Evolutionary conservation across 306 rosid genomes (phyloP), one percentile per base, ranked within the genome.

Genomic region (Vicia sativa): DNA sequence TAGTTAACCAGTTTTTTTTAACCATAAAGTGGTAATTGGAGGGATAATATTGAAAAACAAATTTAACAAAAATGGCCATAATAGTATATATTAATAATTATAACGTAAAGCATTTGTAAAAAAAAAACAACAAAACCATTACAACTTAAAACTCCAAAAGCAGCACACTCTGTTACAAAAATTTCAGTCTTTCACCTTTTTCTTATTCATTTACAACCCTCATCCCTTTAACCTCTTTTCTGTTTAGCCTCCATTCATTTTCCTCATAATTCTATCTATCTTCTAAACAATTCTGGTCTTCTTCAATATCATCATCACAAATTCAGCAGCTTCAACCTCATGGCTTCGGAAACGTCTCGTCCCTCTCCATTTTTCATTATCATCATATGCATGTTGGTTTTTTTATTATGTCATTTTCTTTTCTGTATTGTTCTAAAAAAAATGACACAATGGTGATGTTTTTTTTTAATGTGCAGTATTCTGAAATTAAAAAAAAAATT

Each of bases 401-500:
- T 70, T 16, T 31, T 31, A 5, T 1, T 5, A 41, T 21, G 10
- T 5, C 34, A 31, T 41, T 48, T 25, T 25, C 28, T 25, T 25
- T 25, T 25, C 28, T 25, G 28, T 3, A 25, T 25, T 25, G 28
- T 25, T 45, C n/a, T 34, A 9, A 34, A 7, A n/a, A 34, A 31
- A 7, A 7, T 34, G 38, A 34, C 7, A 34, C 2, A 34, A 34
- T 34, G 38, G 9, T 34, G 38, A 7, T 34, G 38, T 34, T 34
- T 34, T n/a, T n/a, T n/a, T 34, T 7, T 7, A 34, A 34, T 28
- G 11, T 81, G 82, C 64, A 89, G 89, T 59, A 71, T 61, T 81
- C 81, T 3, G 76, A 48, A 12, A n/a, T n/a, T 76, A 86, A 8
- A 71, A 44, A 41, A 89, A 79, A 16, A 79, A 81, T 57, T 66